phyloP scores from a whole-genome alignment of 345 rosid species.

The Stellera chamaejasme region DNA sequence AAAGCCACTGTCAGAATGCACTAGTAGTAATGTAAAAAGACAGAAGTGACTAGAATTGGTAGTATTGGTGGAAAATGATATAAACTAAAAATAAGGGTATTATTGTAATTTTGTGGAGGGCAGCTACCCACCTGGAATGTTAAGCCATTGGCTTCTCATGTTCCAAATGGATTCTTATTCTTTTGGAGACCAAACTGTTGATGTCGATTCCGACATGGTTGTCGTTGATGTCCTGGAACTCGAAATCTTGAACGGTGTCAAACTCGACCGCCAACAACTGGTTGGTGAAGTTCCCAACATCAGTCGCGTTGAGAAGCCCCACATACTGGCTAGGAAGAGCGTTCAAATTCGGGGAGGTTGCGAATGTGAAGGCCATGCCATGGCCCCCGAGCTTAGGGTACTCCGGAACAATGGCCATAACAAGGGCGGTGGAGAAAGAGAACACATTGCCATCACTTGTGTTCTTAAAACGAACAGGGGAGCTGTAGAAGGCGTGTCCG shows the following conservation, averaged over 20 bases:
- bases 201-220: constrained; percentile 84
- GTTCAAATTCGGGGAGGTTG: constrained; percentile 32
- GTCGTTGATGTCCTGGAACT: constrained; percentile 62
- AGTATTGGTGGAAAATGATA: no score
- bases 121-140: no score
- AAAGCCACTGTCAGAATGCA: no score
- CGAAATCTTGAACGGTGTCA: constrained; percentile 70
- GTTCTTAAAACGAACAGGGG: constrained; percentile 53
- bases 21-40: no score
- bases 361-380: constrained; percentile 74
- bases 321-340: constrained; percentile 68
- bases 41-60: no score
- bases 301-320: constrained; percentile 51
- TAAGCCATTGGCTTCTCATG: no score
- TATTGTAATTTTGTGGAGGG: no score
- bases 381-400: constrained; percentile 70
- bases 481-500: constrained; percentile 71
- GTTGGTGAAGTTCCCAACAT: constrained; percentile 48
- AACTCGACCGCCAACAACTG: constrained; percentile 71
- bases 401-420: constrained; percentile 56
- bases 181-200: constrained; percentile 53
- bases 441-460: constrained; percentile 29
- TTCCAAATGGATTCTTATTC: no score
- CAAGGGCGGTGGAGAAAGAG: constrained; percentile 80
- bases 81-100: no score